phyloP scores from a whole-genome alignment of 768 basidiomycete genomes.

The Leucocoprinus leucothites region DNA sequence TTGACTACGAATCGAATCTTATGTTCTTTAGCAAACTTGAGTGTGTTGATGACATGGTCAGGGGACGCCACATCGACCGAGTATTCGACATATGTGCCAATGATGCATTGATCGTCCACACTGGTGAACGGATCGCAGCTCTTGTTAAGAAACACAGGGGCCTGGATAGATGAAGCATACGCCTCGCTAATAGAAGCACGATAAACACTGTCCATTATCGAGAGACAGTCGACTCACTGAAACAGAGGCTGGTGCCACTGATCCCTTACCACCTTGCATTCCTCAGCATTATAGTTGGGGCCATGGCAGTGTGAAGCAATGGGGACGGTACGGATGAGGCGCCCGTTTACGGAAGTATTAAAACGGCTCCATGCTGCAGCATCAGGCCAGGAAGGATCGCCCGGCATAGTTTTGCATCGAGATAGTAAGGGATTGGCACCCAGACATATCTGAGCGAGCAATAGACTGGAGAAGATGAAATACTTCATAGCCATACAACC shows the following conservation, averaged over 20 bases:
- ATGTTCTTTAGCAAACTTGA: slow-evolving; percentile 19
- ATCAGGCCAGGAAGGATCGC: slow-evolving; percentile 13
- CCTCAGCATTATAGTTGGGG: not conserved
- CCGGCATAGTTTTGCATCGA: slow-evolving; percentile 6
- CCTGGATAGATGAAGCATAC: slow-evolving; percentile 6
- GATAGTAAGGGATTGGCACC: not conserved
- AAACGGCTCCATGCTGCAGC: slow-evolving; percentile 10
- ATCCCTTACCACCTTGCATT: not conserved
- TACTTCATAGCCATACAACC: no score
- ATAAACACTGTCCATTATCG: no score
- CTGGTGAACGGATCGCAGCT: slow-evolving; percentile 17
- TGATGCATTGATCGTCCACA: slow-evolving; percentile 13
- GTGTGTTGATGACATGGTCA: slow-evolving; percentile 19
- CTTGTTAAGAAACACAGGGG: slow-evolving; percentile 14
- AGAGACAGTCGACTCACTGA: not conserved
- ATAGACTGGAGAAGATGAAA: no score
- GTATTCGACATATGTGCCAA: slow-evolving; percentile 15
- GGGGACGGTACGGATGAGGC: slow-evolving; percentile 11
- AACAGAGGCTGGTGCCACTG: slow-evolving; percentile 6
- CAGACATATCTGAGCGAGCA: not conserved
- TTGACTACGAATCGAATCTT: slow-evolving; percentile 22
- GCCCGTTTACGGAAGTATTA: slow-evolving; percentile 16
- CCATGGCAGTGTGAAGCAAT: slow-evolving; percentile 8
- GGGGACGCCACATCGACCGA: slow-evolving; percentile 18
- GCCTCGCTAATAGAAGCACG: not conserved